Evolutionary conservation across 2,329 filamentous ascomycete species (phyloP), one percentile per base, ranked within the genome.

Genomic region (Diaporthe sp.): DNA sequence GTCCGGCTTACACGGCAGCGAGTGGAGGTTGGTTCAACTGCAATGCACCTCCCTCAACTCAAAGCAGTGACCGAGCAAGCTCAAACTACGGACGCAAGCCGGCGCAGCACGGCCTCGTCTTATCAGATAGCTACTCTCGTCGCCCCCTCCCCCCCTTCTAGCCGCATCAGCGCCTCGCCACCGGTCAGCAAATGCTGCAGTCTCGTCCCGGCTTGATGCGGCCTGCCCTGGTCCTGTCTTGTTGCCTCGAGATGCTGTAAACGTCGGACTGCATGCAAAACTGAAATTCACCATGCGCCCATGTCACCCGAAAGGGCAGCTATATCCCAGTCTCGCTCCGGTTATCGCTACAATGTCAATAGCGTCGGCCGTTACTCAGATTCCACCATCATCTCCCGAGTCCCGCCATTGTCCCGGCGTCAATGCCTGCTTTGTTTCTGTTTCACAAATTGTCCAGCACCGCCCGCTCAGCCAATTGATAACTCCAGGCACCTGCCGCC

Each of bases 341-440:
- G 62, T 68, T 68, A 53, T 68, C 62, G 62, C 62, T 68, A 19
- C 46, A 68, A 68, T 53, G 12, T 68, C 44, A 12, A 51, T 46
- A 53, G 31, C 62, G 44, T 17, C 62, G 44, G 65, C 49, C 65
- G 46, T n/a, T 53, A 51, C 65, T 68, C 31, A 39, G 55, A 31
- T 72, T 25, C 37, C 61, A 60, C 46, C 55, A 72, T 28, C 46
- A 65, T 31, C 28, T 72, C 39, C 67, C 55, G 57, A 71, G 68
- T 49, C 58, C 67, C 46, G 37, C 51, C 17, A 62, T 31, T 31
- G 57, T 71, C 34, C 67, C n/a, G 39, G 39, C 72, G 25, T 72
- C 19, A 75, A 72, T 61, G 44, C 57, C 42, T 55, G 62, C 65
- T 31, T 55, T 67, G 58, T 60, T 57, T 57, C 57, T 34, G 58